Conservation (phyloP, 1,139 yeast genomes). For the Ogataea hybrid region DNA sequence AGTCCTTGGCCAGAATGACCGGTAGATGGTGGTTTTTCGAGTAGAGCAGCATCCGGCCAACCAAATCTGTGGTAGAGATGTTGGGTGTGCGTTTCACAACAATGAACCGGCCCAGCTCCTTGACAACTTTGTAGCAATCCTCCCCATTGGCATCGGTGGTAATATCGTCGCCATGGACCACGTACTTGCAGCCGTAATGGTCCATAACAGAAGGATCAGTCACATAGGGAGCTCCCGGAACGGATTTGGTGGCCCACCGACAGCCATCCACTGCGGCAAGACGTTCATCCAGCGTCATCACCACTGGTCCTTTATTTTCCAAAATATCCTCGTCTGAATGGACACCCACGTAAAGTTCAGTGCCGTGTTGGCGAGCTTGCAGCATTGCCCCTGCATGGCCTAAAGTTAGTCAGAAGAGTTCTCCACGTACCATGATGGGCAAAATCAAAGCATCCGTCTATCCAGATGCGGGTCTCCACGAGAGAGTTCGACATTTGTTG, state of each 20-base stretch:
- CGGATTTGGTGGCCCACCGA: conserved; percentile 78
- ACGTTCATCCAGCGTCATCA: conserved; percentile 81
- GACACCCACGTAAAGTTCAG: conserved; percentile 78
- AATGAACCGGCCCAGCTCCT: conserved; percentile 80
- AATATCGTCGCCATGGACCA: conserved; percentile 97
- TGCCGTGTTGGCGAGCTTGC: conserved; percentile 82
- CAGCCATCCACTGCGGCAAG: conserved; percentile 83
- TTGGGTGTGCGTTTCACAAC: conserved; percentile 93
- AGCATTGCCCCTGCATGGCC: conserved; percentile 95
- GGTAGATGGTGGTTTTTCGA: conserved; percentile 57
- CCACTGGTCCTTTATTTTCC: conserved; percentile 87
- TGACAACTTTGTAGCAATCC: conserved; percentile 84
- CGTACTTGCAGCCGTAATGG: conserved; percentile 71
- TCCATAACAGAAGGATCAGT: conserved; percentile 85
- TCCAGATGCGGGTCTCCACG: conserved; percentile 58
- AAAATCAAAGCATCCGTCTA: conserved; percentile 97
- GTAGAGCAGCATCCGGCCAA: conserved; percentile 79
- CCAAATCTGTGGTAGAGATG: conserved; percentile 92
- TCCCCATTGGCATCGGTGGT: conserved; percentile 95
- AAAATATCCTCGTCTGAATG: conserved; percentile 88
- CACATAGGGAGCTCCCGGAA: conserved; percentile 90
- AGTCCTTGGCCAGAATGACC: conserved; percentile 34
- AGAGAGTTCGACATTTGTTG: conserved; percentile 8
- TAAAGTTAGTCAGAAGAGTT: conserved; percentile 15
- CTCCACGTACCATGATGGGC: conserved; percentile 79